phyloP scores from a whole-genome alignment of 768 basidiomycete genomes.

The Mycena venus region DNA sequence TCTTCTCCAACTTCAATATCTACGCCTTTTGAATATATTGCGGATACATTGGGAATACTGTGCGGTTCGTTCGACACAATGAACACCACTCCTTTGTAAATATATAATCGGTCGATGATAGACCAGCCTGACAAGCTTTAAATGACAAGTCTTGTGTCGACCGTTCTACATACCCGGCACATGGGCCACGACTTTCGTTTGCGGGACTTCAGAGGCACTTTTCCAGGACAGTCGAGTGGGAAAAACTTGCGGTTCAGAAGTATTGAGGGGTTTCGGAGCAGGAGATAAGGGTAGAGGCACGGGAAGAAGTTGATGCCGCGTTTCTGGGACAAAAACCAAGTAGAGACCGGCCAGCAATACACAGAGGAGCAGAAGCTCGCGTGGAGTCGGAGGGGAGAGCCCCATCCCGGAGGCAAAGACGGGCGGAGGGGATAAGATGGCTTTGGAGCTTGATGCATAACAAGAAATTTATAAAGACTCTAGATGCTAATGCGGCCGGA shows the following conservation, averaged over 20 bases:
- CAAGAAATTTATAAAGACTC: not conserved
- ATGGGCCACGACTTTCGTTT: slow-evolving; percentile 23
- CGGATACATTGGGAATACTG: slow-evolving; percentile 71
- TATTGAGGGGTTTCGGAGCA: not conserved
- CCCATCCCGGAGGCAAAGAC: not conserved
- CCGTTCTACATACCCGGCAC: slow-evolving; percentile 19
- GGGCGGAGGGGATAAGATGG: not conserved
- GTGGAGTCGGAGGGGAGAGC: slow-evolving; percentile 51
- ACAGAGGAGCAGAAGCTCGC: slow-evolving; percentile 59
- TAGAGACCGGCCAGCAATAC: slow-evolving; percentile 47
- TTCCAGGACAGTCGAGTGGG: slow-evolving; percentile 12
- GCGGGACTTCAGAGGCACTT: slow-evolving; percentile 1
- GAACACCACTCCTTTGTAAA: slow-evolving; percentile 85
- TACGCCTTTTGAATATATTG: slow-evolving; percentile 80
- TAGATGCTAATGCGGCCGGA: not conserved
- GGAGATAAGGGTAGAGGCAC: slow-evolving; percentile 32
- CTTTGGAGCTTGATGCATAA: slow-evolving; percentile 14
- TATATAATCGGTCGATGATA: slow-evolving; percentile 86
- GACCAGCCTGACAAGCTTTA: slow-evolving; percentile 71
- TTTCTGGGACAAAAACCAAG: slow-evolving; percentile 20
- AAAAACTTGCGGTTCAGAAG: not conserved
- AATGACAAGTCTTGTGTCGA: too few relatives aligned
- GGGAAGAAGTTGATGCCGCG: slow-evolving; percentile 20
- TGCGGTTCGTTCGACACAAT: slow-evolving; percentile 83
- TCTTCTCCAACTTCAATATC: slow-evolving; percentile 69